Evolutionary conservation across 257 asterid genomes (phyloP).

Genomic region (Scutellaria galericulata): DNA sequence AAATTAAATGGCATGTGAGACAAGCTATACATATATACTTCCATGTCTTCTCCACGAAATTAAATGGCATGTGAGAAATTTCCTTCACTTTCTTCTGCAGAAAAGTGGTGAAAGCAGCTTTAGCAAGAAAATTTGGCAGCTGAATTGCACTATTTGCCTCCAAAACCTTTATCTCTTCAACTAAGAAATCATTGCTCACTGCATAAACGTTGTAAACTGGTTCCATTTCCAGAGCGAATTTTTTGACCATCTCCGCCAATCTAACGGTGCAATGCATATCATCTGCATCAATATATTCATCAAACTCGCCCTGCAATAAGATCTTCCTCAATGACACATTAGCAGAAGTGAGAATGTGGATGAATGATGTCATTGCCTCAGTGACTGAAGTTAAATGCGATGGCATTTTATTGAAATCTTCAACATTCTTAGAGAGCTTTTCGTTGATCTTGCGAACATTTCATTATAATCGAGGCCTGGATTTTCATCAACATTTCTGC

Average conservation of each 20-base stretch:
- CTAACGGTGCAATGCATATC: slow-evolving; percentile 38
- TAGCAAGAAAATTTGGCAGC: slow-evolving; percentile 22
- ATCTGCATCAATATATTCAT: slow-evolving; percentile 31
- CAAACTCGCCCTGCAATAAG: slow-evolving; percentile 33
- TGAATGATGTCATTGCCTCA: slow-evolving; percentile 32
- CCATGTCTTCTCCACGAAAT: slow-evolving; percentile 25
- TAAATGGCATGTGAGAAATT: not conserved
- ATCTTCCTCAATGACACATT: slow-evolving; percentile 42
- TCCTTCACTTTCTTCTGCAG: slow-evolving; percentile 19
- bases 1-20: too few relatives aligned
- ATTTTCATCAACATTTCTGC: slow-evolving; percentile 37
- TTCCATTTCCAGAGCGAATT: slow-evolving; percentile 26
- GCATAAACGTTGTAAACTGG: not conserved
- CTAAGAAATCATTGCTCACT: not conserved
- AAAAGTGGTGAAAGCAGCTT: slow-evolving; percentile 19
- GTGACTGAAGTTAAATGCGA: slow-evolving; percentile 21
- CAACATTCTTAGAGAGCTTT: slow-evolving; percentile 1
- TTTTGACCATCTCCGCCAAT: slow-evolving; percentile 30
- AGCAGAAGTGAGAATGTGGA: slow-evolving; percentile 26
- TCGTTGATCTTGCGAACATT: slow-evolving; percentile 33
- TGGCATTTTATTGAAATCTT: slow-evolving; percentile 32
- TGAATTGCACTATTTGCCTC: slow-evolving; percentile 19
- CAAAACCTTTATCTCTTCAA: slow-evolving; percentile 32
- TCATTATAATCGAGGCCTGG: slow-evolving; percentile 30
- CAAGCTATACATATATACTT: too few relatives aligned